These are phyloP conservation scores for Brettanomyces nanus DNA, from an alignment of 805 yeast species.

Conservation along the genomic window DNA sequence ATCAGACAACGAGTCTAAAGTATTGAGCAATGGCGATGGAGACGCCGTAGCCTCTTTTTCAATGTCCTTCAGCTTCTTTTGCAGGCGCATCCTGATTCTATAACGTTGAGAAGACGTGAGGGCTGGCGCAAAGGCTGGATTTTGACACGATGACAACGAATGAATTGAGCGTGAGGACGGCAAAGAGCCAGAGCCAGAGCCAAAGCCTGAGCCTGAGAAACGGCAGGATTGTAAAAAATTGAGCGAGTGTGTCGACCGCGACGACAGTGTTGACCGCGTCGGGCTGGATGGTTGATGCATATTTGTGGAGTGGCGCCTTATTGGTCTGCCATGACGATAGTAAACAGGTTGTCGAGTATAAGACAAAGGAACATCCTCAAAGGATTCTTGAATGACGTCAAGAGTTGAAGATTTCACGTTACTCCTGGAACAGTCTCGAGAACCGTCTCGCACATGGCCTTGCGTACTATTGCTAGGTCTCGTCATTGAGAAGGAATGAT, in stretches of 20 bases:
- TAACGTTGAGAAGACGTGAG: constrained; percentile 3
- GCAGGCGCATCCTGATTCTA: not conserved
- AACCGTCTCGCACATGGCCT: not conserved
- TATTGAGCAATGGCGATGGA: constrained; percentile 14
- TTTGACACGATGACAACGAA: not conserved
- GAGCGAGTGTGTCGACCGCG: not conserved
- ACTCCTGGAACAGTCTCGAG: not conserved
- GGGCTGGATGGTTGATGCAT: not conserved
- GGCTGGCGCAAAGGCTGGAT: too few species aligned
- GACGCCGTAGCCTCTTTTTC: constrained; percentile 1
- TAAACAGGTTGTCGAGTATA: not conserved
- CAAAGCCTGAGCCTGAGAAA: too few species aligned
- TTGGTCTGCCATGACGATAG: not conserved
- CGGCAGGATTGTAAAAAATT: not conserved
- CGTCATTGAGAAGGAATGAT: not conserved
- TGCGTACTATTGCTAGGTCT: not conserved
- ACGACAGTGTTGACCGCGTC: not conserved
- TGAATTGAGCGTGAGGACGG: not conserved
- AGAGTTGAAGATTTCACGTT: constrained; percentile 13
- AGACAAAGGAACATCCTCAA: constrained; percentile 20
- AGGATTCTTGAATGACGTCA: constrained; percentile 27
- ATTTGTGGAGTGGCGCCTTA: not conserved
- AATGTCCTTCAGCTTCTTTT: constrained; percentile 1
- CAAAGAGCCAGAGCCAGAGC: not conserved
- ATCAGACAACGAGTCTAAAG: constrained; percentile 35